Base-by-base conservation (phyloP, 2,329 filamentous ascomycete genomes). In the Aureobasidium sp. region DNA sequence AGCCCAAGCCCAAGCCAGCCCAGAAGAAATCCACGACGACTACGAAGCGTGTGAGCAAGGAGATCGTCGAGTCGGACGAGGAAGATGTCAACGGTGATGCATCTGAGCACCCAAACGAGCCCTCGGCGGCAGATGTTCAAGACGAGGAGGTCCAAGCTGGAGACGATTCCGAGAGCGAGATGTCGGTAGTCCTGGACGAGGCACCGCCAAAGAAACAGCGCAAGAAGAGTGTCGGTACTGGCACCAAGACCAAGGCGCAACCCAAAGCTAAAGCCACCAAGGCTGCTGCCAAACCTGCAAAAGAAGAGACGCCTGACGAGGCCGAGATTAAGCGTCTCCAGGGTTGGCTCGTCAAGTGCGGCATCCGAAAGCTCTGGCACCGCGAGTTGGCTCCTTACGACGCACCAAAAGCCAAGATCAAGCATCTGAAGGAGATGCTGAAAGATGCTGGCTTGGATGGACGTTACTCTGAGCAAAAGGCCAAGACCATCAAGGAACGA, bases 341-440 rank as follows among this genome's bases (percentile, higher is more conserved):
- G 75, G 84, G 85, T 9, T 91, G 93, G 74, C 82, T 99, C 7
- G 77, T 87, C 49, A 96, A 97, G 74, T 99, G 93, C 70, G 93
- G 93, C 33, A 85, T 97, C 61, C 88, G 91, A 59, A 97, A 97
- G 72, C 83, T 97, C 64, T 99, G 94, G 93, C 84, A 83, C 54
- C 85, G 88, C 65, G 91, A 97, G 74, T 81, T 99, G 31, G 90
- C 90, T 72, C 79, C 85, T 60, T 91, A 84, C 68, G 83, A 86
- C 61, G 89, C 92, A 27, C 72, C 82, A 4, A 88, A 85, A 64
- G 90, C 85, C 54, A 97, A 96, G 78, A 90, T 97, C 64, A 81
- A 81, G 58, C 90, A 97, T 71, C 80, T 99, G 8, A 90, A 85
- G 71, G 77, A 77, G 12, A 88, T 95, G 86, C 81, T 99, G 29